Conservation (phyloP, 106 monocot genomes). For the Triglochin maritima region DNA sequence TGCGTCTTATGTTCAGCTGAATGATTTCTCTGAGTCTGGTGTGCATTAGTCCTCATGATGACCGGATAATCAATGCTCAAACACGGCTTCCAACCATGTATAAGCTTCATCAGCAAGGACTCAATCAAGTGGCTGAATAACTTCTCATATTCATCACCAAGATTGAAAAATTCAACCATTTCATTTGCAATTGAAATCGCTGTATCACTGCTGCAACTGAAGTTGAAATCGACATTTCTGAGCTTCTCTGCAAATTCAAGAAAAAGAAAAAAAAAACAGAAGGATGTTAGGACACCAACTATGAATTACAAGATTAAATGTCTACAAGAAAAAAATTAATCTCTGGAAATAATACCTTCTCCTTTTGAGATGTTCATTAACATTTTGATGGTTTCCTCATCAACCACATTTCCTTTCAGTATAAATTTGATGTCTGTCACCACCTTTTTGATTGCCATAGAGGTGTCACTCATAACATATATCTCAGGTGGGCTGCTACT, state of each 20-base stretch:
- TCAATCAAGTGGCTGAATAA: slow-evolving; percentile 40
- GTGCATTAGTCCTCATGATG: not conserved
- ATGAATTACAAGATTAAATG: not conserved
- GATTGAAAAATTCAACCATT: slow-evolving; percentile 45
- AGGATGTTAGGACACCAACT: not conserved
- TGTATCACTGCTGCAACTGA: slow-evolving; percentile 35
- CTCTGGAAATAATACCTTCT: slow-evolving; percentile 14
- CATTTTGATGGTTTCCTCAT: slow-evolving; percentile 16
- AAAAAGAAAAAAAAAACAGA: not conserved
- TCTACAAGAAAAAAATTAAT: not conserved
- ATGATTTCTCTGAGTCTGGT: not conserved
- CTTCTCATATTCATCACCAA: slow-evolving; percentile 15
- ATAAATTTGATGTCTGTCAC: slow-evolving; percentile 21
- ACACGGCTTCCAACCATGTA: slow-evolving; percentile 36
- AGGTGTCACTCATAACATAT: slow-evolving; percentile 2
- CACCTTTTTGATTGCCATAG: slow-evolving; percentile 18
- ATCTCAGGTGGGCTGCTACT: not conserved
- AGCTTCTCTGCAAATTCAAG: slow-evolving; percentile 19
- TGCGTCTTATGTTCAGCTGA: not conserved
- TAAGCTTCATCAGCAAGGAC: slow-evolving; percentile 35
- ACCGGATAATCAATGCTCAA: slow-evolving; percentile 9
- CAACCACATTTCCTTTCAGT: slow-evolving; percentile 24
- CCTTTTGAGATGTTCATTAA: slow-evolving; percentile 17
- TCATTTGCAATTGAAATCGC: slow-evolving; percentile 37
- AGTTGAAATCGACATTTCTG: slow-evolving; percentile 19